Conservation (phyloP, 2,329 filamentous ascomycete genomes). For the Botrytis hyacinthi region DNA sequence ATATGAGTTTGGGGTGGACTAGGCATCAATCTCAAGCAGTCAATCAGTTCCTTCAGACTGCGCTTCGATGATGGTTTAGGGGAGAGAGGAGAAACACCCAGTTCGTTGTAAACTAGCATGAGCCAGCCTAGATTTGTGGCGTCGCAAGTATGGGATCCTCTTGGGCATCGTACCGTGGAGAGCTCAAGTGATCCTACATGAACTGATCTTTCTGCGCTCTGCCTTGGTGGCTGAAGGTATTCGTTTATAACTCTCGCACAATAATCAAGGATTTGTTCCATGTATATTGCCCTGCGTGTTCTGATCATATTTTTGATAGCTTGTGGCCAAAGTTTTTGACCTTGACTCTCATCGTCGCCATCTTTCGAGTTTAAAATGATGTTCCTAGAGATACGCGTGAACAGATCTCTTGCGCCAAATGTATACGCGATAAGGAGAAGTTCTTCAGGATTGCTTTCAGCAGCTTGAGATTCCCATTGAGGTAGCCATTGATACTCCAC, state of each 20-base stretch:
- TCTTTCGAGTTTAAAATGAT: conserved; percentile 48
- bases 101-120: conserved; percentile 51
- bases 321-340: conserved; percentile 47
- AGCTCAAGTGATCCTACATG: conserved; percentile 36
- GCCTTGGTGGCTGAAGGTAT: conserved; percentile 42
- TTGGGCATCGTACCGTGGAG: conserved; percentile 48
- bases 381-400: conserved; percentile 50
- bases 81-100: conserved; percentile 45
- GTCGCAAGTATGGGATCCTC: conserved; percentile 51
- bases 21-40: conserved; percentile 45
- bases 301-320: conserved; percentile 49
- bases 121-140: conserved; percentile 54
- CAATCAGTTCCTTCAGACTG: conserved; percentile 48
- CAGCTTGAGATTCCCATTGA: conserved; percentile 49
- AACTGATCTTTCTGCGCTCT: conserved; percentile 24
- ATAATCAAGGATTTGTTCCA: conserved; percentile 50
- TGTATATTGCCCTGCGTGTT: conserved; percentile 49
- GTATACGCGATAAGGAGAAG: conserved; percentile 53
- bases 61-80: conserved; percentile 37
- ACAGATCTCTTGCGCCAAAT: conserved; percentile 50
- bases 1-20: conserved; percentile 46
- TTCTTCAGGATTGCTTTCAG: conserved; percentile 49
- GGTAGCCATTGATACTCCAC: conserved; percentile 54
- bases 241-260: conserved; percentile 47
- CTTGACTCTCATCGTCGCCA: conserved; percentile 44